phyloP scores from a whole-genome alignment of 2,329 filamentous ascomycete species.

The Dothideomycetes sp. region DNA sequence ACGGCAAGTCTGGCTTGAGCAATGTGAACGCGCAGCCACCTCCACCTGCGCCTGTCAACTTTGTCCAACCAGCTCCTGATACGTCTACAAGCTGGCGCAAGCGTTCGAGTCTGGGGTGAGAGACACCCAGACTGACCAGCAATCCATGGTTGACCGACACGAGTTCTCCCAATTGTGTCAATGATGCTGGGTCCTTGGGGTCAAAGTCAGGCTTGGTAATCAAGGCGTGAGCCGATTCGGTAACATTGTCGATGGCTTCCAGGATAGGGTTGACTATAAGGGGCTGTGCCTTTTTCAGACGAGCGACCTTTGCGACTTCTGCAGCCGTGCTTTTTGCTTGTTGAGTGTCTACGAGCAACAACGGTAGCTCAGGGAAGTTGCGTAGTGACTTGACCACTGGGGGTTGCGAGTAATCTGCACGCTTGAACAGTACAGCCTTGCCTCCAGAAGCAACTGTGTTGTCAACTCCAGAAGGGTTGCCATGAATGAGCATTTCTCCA shows the following conservation, averaged over 20 bases:
- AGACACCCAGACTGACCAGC: conserved; percentile 83
- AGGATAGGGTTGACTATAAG: conserved; percentile 72
- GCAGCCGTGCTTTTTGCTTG: conserved; percentile 75
- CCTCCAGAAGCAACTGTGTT: conserved; percentile 92
- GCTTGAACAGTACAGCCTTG: conserved; percentile 86
- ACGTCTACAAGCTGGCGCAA: conserved; percentile 87
- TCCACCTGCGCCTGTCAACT: conserved; percentile 89
- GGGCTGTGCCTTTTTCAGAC: conserved; percentile 62
- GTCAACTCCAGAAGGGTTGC: conserved; percentile 91
- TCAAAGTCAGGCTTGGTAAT: conserved; percentile 56
- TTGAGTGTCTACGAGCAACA: conserved; percentile 82
- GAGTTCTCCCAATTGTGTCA: conserved; percentile 73
- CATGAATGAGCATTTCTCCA: conserved; percentile 92
- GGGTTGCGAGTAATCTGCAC: conserved; percentile 64
- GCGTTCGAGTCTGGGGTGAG: conserved; percentile 84
- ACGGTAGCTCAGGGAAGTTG: conserved; percentile 83
- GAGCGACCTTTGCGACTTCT: conserved; percentile 79
- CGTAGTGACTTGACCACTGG: conserved; percentile 68
- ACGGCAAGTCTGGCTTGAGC: conserved; percentile 52
- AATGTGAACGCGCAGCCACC: conserved; percentile 94
- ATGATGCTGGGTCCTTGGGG: conserved; percentile 49
- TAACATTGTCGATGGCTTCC: conserved; percentile 72
- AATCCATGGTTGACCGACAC: conserved; percentile 93
- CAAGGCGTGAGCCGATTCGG: conserved; percentile 47
- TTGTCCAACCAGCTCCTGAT: conserved; percentile 88